phyloP scores from a whole-genome alignment of 345 rosid genomes.

The Punica granatum region DNA sequence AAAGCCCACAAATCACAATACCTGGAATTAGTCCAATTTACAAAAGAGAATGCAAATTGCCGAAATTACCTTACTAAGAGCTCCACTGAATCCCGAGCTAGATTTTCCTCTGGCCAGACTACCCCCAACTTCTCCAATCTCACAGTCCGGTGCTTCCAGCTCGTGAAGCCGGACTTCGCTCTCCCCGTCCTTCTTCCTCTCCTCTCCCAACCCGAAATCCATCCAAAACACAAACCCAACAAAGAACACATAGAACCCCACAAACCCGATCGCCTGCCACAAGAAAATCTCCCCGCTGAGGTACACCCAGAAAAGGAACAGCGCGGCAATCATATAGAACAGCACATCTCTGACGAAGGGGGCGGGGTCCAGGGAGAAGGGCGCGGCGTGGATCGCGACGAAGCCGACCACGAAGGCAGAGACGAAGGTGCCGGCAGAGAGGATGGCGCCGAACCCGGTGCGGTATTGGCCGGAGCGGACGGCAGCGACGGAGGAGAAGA shows the following conservation, averaged over 20 bases:
- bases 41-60: background rate
- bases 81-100: constrained; percentile 21
- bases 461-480: constrained; percentile 74
- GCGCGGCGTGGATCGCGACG: constrained; percentile 85
- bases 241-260: constrained; percentile 73
- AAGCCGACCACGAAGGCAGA: constrained; percentile 93
- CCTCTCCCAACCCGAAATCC: constrained; percentile 42
- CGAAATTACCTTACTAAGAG: constrained; percentile 37
- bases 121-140: constrained; percentile 23
- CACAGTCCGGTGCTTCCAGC: constrained; percentile 26
- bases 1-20: background rate
- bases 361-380: constrained; percentile 64
- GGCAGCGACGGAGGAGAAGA: constrained; percentile 81
- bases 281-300: constrained; percentile 92
- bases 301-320: constrained; percentile 74
- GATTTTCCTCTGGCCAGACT: constrained; percentile 26
- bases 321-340: constrained; percentile 64
- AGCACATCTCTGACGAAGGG: constrained; percentile 75
- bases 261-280: constrained; percentile 91
- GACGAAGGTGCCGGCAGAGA: constrained; percentile 88
- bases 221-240: constrained; percentile 92
- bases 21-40: background rate
- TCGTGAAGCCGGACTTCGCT: constrained; percentile 16
- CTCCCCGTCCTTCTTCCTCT: constrained; percentile 17
- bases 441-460: constrained; percentile 86